Evolutionary conservation across 2,329 filamentous ascomycete species (phyloP).

Genomic region (Aspergillus amoenus): DNA sequence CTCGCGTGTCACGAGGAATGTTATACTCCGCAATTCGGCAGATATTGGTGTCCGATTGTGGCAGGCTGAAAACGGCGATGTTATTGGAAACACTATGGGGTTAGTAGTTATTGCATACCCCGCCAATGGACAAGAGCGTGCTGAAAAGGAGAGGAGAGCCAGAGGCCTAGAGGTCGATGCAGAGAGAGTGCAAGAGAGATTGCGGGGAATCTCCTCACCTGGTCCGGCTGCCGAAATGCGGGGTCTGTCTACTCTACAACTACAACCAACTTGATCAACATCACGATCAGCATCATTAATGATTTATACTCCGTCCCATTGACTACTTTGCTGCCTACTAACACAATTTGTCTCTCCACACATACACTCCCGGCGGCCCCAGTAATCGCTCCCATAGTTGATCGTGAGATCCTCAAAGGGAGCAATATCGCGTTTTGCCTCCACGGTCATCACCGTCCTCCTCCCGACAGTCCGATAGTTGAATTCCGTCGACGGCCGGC

Average conservation of each 20-base stretch:
- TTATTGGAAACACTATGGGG: not conserved
- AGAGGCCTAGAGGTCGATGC: too few species aligned
- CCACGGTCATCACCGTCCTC: conserved; percentile 19
- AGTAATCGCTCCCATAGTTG: conserved; percentile 32
- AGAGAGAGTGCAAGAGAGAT: too few species aligned
- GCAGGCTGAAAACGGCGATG: not conserved
- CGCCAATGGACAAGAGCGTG: too few species aligned
- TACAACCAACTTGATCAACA: too few species aligned
- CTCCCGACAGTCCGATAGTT: conserved; percentile 20
- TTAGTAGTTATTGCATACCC: too few species aligned
- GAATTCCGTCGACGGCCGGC: conserved; percentile 27
- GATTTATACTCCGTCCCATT: too few species aligned
- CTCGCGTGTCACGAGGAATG: conserved; percentile 1
- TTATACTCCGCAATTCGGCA: conserved; percentile 2
- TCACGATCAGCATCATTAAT: too few species aligned
- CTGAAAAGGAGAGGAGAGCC: too few species aligned
- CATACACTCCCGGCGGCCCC: conserved; percentile 16
- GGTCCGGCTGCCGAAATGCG: too few species aligned
- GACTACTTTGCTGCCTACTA: not conserved
- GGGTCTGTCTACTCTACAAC: too few species aligned
- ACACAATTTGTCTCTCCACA: conserved; percentile 13
- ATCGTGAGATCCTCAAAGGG: conserved; percentile 37
- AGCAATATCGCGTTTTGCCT: conserved; percentile 25
- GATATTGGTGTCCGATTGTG: not conserved
- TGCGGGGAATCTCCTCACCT: too few species aligned